Evolutionary conservation across 148 eudicot genomes (phyloP).

Genomic region (Spergularia bocconei): DNA sequence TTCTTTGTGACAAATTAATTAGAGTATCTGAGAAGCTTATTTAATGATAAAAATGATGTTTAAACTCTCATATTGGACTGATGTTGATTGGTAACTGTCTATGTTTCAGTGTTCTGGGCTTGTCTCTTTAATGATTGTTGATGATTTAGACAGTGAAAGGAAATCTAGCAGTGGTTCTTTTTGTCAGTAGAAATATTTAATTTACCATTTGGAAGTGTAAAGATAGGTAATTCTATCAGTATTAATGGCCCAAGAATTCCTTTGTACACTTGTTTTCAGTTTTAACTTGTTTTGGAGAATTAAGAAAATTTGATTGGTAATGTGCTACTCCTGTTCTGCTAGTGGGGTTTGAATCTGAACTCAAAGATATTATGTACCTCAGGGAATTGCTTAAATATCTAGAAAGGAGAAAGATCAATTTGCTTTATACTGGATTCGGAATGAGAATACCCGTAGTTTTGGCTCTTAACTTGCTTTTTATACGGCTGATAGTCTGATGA

Average conservation of each 20-base stretch:
- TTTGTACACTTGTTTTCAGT: not conserved
- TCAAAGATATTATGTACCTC: not conserved
- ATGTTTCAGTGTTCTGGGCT: slow-evolving; percentile 4
- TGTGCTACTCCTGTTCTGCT: not conserved
- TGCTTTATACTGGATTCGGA: not conserved
- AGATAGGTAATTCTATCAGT: not conserved
- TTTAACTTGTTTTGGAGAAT: not conserved
- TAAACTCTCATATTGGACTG: slow-evolving; percentile 6
- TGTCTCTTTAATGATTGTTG: not conserved
- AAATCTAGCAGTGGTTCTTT: not conserved
- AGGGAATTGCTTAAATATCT: not conserved
- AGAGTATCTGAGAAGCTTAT: not conserved
- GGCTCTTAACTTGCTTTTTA: not conserved
- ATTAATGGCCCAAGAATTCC: not conserved
- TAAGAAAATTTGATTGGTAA: not conserved
- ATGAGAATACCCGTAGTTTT: not conserved
- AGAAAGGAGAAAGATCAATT: no score
- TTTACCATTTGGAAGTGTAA: not conserved
- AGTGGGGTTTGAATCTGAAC: not conserved
- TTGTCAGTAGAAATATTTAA: not conserved
- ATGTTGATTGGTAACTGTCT: not conserved
- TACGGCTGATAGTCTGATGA: not conserved
- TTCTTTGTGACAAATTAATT: not conserved
- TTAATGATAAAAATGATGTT: not conserved
- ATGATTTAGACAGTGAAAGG: not conserved